Evolutionary conservation across 768 basidiomycete genomes (phyloP), one percentile per base, ranked within the genome.

Genomic region (Leccinellum albellum): DNA sequence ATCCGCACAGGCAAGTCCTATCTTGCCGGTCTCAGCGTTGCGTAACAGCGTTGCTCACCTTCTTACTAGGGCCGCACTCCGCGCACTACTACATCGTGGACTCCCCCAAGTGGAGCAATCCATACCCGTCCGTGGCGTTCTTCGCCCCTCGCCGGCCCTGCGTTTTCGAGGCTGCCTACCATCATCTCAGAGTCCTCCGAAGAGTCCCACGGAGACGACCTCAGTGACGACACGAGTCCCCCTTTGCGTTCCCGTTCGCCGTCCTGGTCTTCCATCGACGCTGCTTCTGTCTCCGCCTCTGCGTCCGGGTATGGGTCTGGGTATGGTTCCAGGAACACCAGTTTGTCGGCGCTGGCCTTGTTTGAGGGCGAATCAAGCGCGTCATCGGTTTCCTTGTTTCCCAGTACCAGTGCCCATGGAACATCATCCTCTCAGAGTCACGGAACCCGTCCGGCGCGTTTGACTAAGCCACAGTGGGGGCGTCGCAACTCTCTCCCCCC

Each of bases 111-210:
- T n/a, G 57, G 53, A 13, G 17, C 47, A 12, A 47, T 54, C 24
- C 55, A 62, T 6, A 57, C 71, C 8, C 71, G 70, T 3, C 70
- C 70, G 4, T 55, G 66, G 57, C 70, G 70, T 14, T 71, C 70
- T 13, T 71, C 70, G 0, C 70, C 70, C 0, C 70, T 71, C 40
- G 63, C 70, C 0, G 51, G 69, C 1, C 63, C 61, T 31, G 69
- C 24, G 3, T 62, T 71, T 15, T 71, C 67, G 9, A 71, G 59
- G 0, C 56, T 66, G 7, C 65, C 70, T 0, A 64, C 69, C 44
- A 61, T 61, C 33, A 61, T 62, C 54, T 61, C 63, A 35, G 65
- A 64, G 55, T 56, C 55, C 2, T 59, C 65, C 24, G 60, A 71
- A 29, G 69, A 68, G 17, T 56, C 58, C 9, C 26, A 61, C 46